Conservation (phyloP, 225 moss, liverwort and hornwort species). For the Straminergon stramineum region DNA sequence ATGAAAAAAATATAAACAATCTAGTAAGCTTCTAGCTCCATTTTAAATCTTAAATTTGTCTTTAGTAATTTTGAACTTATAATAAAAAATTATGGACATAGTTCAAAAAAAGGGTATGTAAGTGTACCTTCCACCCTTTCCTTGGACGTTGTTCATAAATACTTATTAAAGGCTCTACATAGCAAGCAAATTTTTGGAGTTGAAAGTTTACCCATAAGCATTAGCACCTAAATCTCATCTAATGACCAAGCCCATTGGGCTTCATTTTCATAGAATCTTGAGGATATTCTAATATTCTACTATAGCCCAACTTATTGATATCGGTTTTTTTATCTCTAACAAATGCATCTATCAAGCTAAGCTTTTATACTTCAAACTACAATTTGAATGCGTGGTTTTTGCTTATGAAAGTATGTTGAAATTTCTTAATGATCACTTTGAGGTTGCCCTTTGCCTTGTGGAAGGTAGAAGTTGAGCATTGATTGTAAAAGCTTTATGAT, state of each 20-base stretch:
- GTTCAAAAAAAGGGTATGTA: not conserved
- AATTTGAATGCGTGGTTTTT: too few relatives aligned
- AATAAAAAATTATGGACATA: not conserved
- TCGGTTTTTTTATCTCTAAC: accelerated
- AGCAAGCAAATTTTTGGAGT: not conserved
- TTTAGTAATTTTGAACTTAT: not conserved
- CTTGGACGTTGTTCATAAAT: not conserved
- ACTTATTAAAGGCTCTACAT: too few relatives aligned
- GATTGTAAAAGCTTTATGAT: too few relatives aligned
- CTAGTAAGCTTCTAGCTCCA: too few relatives aligned
- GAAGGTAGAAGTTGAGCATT: too few relatives aligned
- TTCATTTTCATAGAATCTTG: not conserved
- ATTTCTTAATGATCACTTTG: too few relatives aligned
- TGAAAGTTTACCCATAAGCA: not conserved
- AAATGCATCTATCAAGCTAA: not conserved
- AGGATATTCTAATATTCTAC: not conserved
- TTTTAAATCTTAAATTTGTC: too few relatives aligned
- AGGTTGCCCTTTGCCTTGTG: too few relatives aligned
- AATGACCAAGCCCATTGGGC: not conserved
- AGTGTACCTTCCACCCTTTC: not conserved
- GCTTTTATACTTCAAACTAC: not conserved
- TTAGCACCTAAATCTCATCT: too few relatives aligned
- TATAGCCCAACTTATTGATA: too few relatives aligned
- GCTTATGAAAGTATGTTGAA: too few relatives aligned
- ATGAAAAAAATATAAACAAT: not conserved